These are phyloP conservation scores for Haematococcus lacustris DNA, from an alignment of 139 green algal genomes.

Conservation along the genomic window DNA sequence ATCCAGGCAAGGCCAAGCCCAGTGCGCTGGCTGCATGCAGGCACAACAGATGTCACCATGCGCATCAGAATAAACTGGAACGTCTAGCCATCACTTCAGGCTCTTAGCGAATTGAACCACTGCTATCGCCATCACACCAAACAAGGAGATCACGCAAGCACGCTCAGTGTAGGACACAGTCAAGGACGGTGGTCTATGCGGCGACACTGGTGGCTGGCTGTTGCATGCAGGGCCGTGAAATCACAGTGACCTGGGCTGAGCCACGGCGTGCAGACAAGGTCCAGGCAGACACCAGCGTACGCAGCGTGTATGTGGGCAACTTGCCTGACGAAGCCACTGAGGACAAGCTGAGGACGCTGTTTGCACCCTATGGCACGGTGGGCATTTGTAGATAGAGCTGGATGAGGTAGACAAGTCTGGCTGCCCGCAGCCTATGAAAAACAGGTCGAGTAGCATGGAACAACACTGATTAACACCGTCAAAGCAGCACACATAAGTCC, in stretches of 20 bases:
- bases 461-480: neutral
- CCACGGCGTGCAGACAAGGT: constrained; percentile 34
- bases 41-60: neutral
- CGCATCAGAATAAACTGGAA: neutral
- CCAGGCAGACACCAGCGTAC: constrained; percentile 43
- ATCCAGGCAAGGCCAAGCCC: too few species aligned
- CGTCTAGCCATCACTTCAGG: neutral
- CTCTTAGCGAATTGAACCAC: neutral
- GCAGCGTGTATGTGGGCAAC: constrained; percentile 78
- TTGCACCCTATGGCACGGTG: constrained; percentile 64
- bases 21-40: neutral
- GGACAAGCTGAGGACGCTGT: constrained; percentile 55
- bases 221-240: neutral
- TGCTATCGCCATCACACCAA: neutral
- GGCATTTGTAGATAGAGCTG: constrained; percentile 17
- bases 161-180: too few species aligned
- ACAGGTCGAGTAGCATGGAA: neutral
- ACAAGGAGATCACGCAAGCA: neutral
- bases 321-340: constrained; percentile 61
- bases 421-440: neutral
- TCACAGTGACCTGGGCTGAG: constrained; percentile 76
- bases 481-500: neutral
- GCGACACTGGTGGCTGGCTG: neutral
- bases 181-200: neutral
- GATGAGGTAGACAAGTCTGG: constrained; percentile 9